Evolutionary conservation across 1,139 yeast species (phyloP).

Genomic region (Taphrina sp.): DNA sequence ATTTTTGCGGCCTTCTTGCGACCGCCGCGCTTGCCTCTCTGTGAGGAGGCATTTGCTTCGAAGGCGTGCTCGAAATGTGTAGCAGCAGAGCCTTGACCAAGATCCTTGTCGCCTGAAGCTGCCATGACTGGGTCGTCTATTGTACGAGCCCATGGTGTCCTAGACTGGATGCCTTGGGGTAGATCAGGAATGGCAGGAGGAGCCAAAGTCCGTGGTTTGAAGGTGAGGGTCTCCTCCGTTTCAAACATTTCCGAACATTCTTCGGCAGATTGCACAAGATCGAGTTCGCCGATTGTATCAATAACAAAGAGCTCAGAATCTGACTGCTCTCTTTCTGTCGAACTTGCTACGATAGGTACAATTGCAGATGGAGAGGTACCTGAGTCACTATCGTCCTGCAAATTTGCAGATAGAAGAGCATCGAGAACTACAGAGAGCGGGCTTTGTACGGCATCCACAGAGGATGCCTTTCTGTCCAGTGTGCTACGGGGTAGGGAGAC

Average conservation of each 20-base stretch:
- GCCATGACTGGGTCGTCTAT: slow-evolving; percentile 18
- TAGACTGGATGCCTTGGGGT: no score
- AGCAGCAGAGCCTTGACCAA: not conserved
- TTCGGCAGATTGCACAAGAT: not conserved
- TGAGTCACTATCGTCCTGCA: no score
- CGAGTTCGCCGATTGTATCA: slow-evolving; percentile 1
- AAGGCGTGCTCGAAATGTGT: slow-evolving; percentile 9
- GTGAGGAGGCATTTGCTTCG: not conserved
- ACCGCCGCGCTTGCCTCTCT: slow-evolving; percentile 22
- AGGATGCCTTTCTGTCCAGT: no score
- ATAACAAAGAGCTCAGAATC: slow-evolving; percentile 15
- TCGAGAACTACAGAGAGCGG: no score
- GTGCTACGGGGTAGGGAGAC: no score
- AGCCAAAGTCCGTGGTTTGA: no score
- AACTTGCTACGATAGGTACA: no score
- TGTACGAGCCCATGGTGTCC: slow-evolving; percentile 30
- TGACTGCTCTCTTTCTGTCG: no score
- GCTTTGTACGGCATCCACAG: no score
- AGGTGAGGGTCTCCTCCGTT: not conserved
- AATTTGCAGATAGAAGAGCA: no score
- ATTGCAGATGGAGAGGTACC: no score
- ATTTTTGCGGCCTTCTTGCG: not conserved
- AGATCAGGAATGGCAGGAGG: no score
- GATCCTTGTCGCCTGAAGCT: not conserved
- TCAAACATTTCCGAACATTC: not conserved